Conservation (phyloP, 2,329 filamentous ascomycete genomes). For the Simplicillium sp. region DNA sequence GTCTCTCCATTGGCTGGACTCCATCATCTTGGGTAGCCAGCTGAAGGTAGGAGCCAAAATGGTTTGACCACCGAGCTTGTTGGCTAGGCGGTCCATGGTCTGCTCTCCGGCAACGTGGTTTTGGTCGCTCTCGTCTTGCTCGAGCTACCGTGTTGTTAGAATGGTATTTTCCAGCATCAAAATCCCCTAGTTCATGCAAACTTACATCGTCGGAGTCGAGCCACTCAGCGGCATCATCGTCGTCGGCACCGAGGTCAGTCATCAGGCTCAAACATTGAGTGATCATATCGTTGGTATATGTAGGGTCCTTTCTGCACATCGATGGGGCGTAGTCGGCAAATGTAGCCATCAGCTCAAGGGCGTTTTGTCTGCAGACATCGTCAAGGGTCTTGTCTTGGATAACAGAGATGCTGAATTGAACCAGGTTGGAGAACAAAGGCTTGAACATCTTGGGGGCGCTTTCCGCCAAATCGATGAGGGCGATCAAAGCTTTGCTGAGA, state of each 20-base stretch:
- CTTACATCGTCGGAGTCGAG: constrained; percentile 80
- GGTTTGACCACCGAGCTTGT: constrained; percentile 92
- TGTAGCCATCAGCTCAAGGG: constrained; percentile 92
- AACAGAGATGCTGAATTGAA: constrained; percentile 86
- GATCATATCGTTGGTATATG: constrained; percentile 92
- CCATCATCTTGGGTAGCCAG: constrained; percentile 98
- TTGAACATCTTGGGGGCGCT: constrained; percentile 98
- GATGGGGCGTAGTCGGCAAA: constrained; percentile 91
- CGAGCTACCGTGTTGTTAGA: constrained; percentile 47
- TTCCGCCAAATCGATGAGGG: constrained; percentile 90
- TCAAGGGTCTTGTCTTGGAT: constrained; percentile 93
- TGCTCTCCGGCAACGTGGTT: constrained; percentile 98
- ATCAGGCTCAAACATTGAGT: constrained; percentile 96
- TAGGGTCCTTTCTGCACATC: constrained; percentile 91
- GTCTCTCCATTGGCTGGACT: constrained; percentile 87
- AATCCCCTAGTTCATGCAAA: constrained; percentile 8
- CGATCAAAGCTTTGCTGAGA: constrained; percentile 79
- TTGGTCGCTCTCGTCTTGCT: constrained; percentile 89
- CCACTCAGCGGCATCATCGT: constrained; percentile 93
- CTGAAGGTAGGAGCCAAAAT: constrained; percentile 89
- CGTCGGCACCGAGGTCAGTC: constrained; percentile 91
- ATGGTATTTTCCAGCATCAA: constrained; percentile 1
- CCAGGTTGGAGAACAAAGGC: constrained; percentile 81
- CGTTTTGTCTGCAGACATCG: constrained; percentile 86
- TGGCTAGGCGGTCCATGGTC: constrained; percentile 94